These are phyloP conservation scores for Aspergillus intermedius DNA, from an alignment of 2,329 filamentous ascomycete genomes.

Conservation along the genomic window DNA sequence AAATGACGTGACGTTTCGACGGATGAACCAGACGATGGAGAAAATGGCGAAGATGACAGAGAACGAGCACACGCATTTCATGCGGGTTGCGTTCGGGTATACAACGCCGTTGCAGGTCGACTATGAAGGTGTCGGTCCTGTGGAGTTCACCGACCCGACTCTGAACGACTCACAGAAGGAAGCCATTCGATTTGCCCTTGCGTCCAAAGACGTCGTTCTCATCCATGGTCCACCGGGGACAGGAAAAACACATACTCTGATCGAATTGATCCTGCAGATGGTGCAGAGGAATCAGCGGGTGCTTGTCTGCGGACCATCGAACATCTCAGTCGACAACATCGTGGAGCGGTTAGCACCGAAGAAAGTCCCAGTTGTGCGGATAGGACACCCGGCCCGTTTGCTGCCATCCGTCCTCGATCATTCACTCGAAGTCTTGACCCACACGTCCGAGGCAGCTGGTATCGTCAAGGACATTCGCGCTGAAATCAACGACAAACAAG, in stretches of 20 bases:
- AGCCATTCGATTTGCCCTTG: slow-evolving; percentile 72
- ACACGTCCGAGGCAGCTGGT: slow-evolving; percentile 79
- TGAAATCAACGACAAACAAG: slow-evolving; percentile 90
- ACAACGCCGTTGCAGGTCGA: slow-evolving; percentile 48
- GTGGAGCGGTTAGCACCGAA: slow-evolving; percentile 82
- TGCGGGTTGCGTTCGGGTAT: slow-evolving; percentile 56
- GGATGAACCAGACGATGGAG: slow-evolving; percentile 61
- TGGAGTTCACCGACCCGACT: slow-evolving; percentile 51
- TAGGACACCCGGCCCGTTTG: slow-evolving; percentile 87
- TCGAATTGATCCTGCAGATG: slow-evolving; percentile 91
- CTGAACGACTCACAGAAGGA: slow-evolving; percentile 59
- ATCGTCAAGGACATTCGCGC: slow-evolving; percentile 85
- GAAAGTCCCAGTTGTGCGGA: slow-evolving; percentile 77
- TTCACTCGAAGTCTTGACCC: slow-evolving; percentile 83
- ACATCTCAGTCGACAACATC: slow-evolving; percentile 97
- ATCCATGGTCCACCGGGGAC: slow-evolving; percentile 96
- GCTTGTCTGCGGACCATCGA: slow-evolving; percentile 92
- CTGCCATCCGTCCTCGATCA: slow-evolving; percentile 82
- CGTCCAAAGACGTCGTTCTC: slow-evolving; percentile 71
- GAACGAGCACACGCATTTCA: slow-evolving; percentile 51
- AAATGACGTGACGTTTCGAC: slow-evolving; percentile 60
- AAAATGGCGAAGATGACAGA: slow-evolving; percentile 51
- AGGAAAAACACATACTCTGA: slow-evolving; percentile 92
- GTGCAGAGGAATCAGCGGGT: slow-evolving; percentile 66
- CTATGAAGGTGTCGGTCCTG: slow-evolving; percentile 36